A percentile compares a stretch with the other conserved stretches of the same genome.
phyloP scores from a whole-genome alignment of 306 rosid genomes.

The Vicia villosa region DNA sequence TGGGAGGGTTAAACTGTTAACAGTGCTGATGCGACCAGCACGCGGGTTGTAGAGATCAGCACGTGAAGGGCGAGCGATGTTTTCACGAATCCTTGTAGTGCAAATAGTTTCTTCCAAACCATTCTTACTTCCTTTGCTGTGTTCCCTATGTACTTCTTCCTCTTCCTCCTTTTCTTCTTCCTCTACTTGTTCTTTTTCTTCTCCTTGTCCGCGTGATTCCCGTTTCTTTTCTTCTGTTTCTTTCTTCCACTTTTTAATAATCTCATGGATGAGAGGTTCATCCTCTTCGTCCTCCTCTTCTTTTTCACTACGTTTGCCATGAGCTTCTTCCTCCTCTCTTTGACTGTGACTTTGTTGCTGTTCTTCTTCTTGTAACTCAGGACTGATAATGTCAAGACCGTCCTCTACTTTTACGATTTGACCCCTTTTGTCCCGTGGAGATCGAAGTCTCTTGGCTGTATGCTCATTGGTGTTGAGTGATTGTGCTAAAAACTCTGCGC shows the following conservation, averaged over 20 bases:
- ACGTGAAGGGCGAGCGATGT: constrained; percentile 41
- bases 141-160: background rate
- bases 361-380: constrained; percentile 27
- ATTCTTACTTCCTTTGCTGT: constrained; percentile 2
- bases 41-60: constrained; percentile 48
- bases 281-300: background rate
- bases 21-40: constrained; percentile 45
- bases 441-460: constrained; percentile 39
- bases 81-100: constrained; percentile 33
- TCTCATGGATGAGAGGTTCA: background rate
- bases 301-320: background rate
- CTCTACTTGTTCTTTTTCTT: background rate
- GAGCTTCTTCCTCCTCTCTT: no score
- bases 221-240: background rate
- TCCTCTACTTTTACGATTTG: constrained; percentile 46
- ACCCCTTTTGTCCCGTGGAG: constrained; percentile 29
- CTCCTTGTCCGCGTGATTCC: background rate
- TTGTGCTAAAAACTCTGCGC: constrained; percentile 38
- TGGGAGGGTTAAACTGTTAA: constrained; percentile 45
- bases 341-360: no score
- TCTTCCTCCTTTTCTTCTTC: background rate
- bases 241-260: background rate
- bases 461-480: constrained; percentile 40
- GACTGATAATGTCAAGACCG: constrained; percentile 42
- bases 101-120: constrained; percentile 48